Conservation (phyloP, 2,329 filamentous ascomycete species). For the Ascochyta clinopodiicola region DNA sequence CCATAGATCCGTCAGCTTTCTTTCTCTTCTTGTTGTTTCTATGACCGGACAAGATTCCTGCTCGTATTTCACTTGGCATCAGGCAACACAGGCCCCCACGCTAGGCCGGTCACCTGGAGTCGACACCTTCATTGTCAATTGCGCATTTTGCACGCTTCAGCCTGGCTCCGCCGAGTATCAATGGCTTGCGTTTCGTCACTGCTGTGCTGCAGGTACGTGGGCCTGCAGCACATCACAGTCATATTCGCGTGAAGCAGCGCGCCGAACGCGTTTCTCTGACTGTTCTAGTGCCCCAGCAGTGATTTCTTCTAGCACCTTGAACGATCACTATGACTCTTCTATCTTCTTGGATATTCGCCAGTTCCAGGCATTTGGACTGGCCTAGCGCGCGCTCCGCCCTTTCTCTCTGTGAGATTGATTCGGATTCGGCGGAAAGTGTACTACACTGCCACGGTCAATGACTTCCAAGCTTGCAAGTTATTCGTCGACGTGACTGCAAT, state of each 20-base stretch:
- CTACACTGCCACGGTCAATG: slow-evolving; percentile 15
- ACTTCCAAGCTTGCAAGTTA: not conserved
- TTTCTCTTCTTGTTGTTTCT: not conserved
- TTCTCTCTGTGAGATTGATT: slow-evolving; percentile 8
- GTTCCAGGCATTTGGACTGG: not conserved
- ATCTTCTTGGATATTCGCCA: not conserved
- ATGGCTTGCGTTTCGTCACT: not conserved
- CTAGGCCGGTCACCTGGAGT: slow-evolving; percentile 5
- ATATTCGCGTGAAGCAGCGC: slow-evolving; percentile 1
- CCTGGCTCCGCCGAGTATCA: slow-evolving; percentile 1
- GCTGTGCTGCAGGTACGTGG: not conserved
- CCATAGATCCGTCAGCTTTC: not conserved
- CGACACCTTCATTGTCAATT: slow-evolving; percentile 15
- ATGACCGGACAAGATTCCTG: not conserved
- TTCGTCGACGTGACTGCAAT: slow-evolving; percentile 1
- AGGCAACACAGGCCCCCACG: slow-evolving; percentile 15
- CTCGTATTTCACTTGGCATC: slow-evolving; percentile 4
- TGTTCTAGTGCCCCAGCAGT: slow-evolving; percentile 1
- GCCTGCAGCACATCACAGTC: slow-evolving; percentile 10
- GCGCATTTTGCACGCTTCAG: slow-evolving; percentile 1
- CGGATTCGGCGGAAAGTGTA: not conserved
- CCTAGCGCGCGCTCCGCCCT: slow-evolving; percentile 10
- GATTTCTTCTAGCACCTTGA: not conserved
- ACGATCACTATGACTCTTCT: slow-evolving; percentile 7
- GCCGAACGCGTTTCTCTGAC: not conserved